These are phyloP conservation scores for Nicotiana obtusifolia DNA, from an alignment of 257 asterid species.

Conservation along the genomic window DNA sequence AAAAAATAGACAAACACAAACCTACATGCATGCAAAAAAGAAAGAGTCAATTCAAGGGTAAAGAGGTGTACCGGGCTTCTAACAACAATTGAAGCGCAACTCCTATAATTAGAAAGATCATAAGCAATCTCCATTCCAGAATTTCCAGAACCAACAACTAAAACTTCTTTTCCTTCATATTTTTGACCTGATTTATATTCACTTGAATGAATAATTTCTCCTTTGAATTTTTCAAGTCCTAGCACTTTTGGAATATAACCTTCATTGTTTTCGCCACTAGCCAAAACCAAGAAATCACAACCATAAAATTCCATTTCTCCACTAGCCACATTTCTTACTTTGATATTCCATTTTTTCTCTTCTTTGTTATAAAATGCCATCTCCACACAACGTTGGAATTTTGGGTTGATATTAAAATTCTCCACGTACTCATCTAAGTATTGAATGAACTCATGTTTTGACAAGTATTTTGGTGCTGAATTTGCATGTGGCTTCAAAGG, in stretches of 20 bases:
- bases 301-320: conserved; percentile 18
- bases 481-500: conserved; percentile 43
- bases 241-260: conserved; percentile 26
- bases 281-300: conserved; percentile 38
- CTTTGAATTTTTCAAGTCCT: conserved; percentile 31
- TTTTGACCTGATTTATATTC: conserved; percentile 25
- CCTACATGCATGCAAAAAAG: background rate
- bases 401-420: conserved; percentile 17
- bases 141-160: conserved; percentile 64
- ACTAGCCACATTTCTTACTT: background rate
- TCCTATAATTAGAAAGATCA: conserved; percentile 45
- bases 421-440: conserved; percentile 39
- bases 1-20: background rate
- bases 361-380: conserved; percentile 15
- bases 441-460: conserved; percentile 28
- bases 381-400: conserved; percentile 14
- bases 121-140: conserved; percentile 72
- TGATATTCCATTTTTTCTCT: conserved; percentile 25
- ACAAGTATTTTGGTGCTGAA: conserved; percentile 29
- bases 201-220: conserved; percentile 38
- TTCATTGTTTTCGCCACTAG: conserved; percentile 47
- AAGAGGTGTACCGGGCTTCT: conserved; percentile 28
- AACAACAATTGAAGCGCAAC: conserved; percentile 36
- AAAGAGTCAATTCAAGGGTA: background rate
- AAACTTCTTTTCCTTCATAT: conserved; percentile 18